Percentiles rank a stretch among this genome's conserved stretches.
Evolutionary conservation across 495 filamentous ascomycete genomes (phyloP).

Genomic region (Aspergillus ellipticus): DNA sequence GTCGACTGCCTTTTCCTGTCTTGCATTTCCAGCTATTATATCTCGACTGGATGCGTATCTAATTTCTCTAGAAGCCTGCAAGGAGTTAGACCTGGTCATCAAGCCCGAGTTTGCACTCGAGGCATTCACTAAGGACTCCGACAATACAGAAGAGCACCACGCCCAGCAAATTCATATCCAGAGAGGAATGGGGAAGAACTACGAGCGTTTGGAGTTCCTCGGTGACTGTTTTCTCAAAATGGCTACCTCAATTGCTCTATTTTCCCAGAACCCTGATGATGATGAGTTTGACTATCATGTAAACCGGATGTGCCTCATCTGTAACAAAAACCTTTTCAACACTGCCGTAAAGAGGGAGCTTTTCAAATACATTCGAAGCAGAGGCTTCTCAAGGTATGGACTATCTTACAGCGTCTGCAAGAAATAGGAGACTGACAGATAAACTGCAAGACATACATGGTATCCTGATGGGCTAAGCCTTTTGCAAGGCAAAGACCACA

Average conservation of each 20-base stretch:
- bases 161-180: conserved; percentile 70
- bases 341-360: conserved; percentile 61
- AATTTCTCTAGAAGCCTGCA: conserved; percentile 70
- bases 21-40: conserved; percentile 79
- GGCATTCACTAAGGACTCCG: conserved; percentile 91
- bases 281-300: conserved; percentile 89
- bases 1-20: conserved; percentile 57
- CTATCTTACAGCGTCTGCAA: conserved; percentile 3
- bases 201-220: conserved; percentile 91
- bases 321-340: conserved; percentile 86
- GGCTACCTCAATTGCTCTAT: conserved; percentile 86
- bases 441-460: conserved; percentile 50
- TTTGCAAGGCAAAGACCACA: conserved; percentile 56
- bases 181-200: conserved; percentile 92
- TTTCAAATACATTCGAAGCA: conserved; percentile 76
- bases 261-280: conserved; percentile 66
- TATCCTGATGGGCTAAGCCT: conserved; percentile 74
- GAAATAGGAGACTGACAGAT: conserved; percentile 4
- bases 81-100: conserved; percentile 56
- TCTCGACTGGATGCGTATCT: conserved; percentile 78
- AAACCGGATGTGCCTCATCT: conserved; percentile 83
- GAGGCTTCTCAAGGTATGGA: conserved; percentile 67
- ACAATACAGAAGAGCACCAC: conserved; percentile 78
- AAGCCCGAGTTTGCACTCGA: conserved; percentile 72
- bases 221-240: conserved; percentile 96